Base-by-base conservation (phyloP, 306 rosid species). In the Acacia crassicarpa region DNA sequence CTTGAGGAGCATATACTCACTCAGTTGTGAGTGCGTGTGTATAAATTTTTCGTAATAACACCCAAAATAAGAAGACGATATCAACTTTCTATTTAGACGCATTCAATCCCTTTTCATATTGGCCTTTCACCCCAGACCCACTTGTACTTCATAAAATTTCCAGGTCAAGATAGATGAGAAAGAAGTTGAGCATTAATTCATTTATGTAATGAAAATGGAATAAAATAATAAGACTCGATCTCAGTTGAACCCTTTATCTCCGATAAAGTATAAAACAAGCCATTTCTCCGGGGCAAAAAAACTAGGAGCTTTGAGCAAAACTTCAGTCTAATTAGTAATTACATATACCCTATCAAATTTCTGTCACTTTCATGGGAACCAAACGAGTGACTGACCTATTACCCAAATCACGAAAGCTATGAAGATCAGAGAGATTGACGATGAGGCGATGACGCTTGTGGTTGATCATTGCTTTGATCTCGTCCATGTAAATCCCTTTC, bases 351-450 rank as follows among this genome's bases (percentile, higher is more conserved):
- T 17, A 23, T 14, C 48, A 43, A 8, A 9, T 45, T 30, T 13
- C 62, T 17, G n/a, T 23, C 32, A 43, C 19, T 66, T 78, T 67
- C 40, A 3, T 2, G 51, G 53, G 38, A 67, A 58, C 3, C 19
- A 51, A 53, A n/a, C 17, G 16, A 25, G 70, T 14, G 44, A 62
- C 38, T 25, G 5, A 93, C 99, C 97, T 92, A 86, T 89, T 85
- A 14, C 99, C 99, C 53, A 95, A 85, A 66, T 91, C 93, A 48
- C 90, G 90, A 87, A 88, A 93, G 83, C 91, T 88, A 76, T 95
- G 99, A 79, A 93, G 99, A 89, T 96, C 98, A 69, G 99, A 96
- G 75, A 96, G 90, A 87, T 93, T 91, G 82, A 93, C 91, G 20
- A 93, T 85, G 72, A 96, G 94, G 77, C 97, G 98, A 74, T 74